Base-by-base conservation (phyloP, 768 basidiomycete genomes). In the Boletus pseudopeckii region DNA sequence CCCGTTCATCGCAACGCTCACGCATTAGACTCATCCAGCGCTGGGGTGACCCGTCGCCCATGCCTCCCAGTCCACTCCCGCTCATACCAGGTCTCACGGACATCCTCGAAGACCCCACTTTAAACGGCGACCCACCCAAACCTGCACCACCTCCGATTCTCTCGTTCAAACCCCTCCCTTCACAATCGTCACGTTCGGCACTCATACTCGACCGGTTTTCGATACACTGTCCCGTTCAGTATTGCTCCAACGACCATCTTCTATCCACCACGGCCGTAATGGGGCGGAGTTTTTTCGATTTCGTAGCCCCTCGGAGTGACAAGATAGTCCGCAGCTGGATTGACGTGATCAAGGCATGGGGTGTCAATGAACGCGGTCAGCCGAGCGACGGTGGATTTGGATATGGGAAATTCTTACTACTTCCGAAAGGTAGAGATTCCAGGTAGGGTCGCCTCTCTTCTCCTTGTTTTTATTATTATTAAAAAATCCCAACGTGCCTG, bases 311-410 rank as follows among this genome's bases (percentile, higher is more conserved):
- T 63, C 74, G 78, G 57, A 86, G 88, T 60, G 89, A 90, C 70
- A 71, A 70, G 11, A 75, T 79, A 46, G 88, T 92, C 22, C 79
- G 82, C 24, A 79, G 75, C 49, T 90, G 88, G 87, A 84, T 92
- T 48, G 84, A 84, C 56, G 80, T 81, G 47, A 81, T 90, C 61
- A 92, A 92, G 65, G 80, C 82, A 2, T 90, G 89, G 85, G 89
- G 89, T 17, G 88, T 91, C 45, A 91, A 91, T 57, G 90, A 91
- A 67, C 80, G 82, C 3, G 90, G 89, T 0, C 86, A 88, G 69
- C 89, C 89, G 22, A 87, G 85, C 64, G 88, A 90, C 59, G 88
- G 89, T 33, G 90, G 90, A 1, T 92, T 92, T 65, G 90, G 88
- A 15, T 92, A 87, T 70, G 88, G 88, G 17, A 80, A 79, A 62